Conservation (phyloP, 2,329 filamentous ascomycete species). For the Neopestalotiopsis sp. region DNA sequence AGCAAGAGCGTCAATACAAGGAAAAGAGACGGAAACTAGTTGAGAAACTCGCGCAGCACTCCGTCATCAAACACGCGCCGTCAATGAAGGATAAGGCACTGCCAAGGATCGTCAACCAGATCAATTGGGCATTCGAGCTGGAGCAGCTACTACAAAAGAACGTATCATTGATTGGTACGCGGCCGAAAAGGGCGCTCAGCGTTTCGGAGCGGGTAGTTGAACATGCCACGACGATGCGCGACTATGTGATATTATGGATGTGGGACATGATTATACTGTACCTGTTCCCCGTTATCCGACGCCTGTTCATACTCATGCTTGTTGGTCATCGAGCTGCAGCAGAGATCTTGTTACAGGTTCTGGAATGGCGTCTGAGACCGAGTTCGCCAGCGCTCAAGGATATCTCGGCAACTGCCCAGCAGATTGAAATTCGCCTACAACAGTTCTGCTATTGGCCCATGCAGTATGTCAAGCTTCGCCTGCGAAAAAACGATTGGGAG, state of each 20-base stretch:
- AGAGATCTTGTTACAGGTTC: conserved; percentile 75
- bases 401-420: conserved; percentile 93
- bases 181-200: conserved; percentile 83
- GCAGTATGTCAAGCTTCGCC: conserved; percentile 90
- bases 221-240: conserved; percentile 85
- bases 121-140: conserved; percentile 95
- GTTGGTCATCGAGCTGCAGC: conserved; percentile 81
- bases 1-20: conserved; percentile 61
- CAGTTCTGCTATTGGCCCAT: conserved; percentile 99
- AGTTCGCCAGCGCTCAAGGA: conserved; percentile 89
- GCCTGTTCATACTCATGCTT: conserved; percentile 76
- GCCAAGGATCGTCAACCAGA: conserved; percentile 83
- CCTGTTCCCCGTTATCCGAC: conserved; percentile 76
- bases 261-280: conserved; percentile 76
- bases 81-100: conserved; percentile 85
- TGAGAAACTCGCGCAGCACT: conserved; percentile 88
- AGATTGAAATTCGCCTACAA: conserved; percentile 94
- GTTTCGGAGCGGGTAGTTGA: conserved; percentile 94
- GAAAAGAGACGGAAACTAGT: conserved; percentile 70
- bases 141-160: conserved; percentile 88
- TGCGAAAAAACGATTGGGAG: conserved; percentile 89
- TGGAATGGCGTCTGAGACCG: conserved; percentile 84
- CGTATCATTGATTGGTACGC: conserved; percentile 79
- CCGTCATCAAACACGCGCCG: conserved; percentile 75
- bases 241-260: conserved; percentile 70